Percentiles rank a stretch among this genome's conserved stretches.
These are phyloP conservation scores for Parmelia sp. DNA, from an alignment of 495 filamentous ascomycete genomes.

Conservation along the genomic window DNA sequence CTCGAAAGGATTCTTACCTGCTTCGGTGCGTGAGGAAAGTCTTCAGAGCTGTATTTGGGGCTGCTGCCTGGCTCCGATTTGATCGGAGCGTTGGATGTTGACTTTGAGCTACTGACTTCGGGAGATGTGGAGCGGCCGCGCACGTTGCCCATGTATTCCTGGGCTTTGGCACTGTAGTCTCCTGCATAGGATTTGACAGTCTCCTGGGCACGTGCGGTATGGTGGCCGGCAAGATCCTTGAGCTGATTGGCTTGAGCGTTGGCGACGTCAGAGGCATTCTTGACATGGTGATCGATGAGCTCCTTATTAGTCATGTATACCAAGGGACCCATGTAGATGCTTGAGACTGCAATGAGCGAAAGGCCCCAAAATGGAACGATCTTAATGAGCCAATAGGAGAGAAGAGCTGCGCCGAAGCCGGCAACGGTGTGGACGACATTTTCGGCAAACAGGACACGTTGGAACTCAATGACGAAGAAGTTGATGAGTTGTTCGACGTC, in stretches of 20 bases:
- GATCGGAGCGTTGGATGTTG: constrained; percentile 34
- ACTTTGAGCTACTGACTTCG: constrained; percentile 37
- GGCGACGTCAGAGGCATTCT: constrained; percentile 61
- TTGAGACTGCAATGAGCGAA: constrained; percentile 64
- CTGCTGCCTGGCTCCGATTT: constrained; percentile 34
- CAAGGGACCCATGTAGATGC: constrained; percentile 79
- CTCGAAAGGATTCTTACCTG: constrained; percentile 13
- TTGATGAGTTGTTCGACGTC: constrained; percentile 89
- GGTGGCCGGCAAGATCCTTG: constrained; percentile 71
- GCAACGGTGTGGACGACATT: constrained; percentile 74
- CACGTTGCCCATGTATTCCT: constrained; percentile 57
- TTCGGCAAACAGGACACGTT: constrained; percentile 92
- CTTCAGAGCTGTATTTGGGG: constrained; percentile 29
- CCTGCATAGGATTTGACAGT: constrained; percentile 73
- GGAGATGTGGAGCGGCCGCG: constrained; percentile 46
- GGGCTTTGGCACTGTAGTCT: constrained; percentile 80
- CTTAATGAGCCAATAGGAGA: constrained; percentile 91
- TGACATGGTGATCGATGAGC: constrained; percentile 79
- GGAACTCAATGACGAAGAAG: constrained; percentile 95
- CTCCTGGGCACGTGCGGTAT: constrained; percentile 68
- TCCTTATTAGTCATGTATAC: constrained; percentile 91
- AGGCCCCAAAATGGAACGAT: constrained; percentile 91
- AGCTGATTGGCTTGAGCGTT: constrained; percentile 77
- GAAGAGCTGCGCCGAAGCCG: constrained; percentile 68
- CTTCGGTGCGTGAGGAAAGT: constrained; percentile 61